A percentile compares a stretch with the other conserved stretches of the same genome.
phyloP scores from a whole-genome alignment of 2,329 filamentous ascomycete genomes.

The Thielaviopsis euricoi region DNA sequence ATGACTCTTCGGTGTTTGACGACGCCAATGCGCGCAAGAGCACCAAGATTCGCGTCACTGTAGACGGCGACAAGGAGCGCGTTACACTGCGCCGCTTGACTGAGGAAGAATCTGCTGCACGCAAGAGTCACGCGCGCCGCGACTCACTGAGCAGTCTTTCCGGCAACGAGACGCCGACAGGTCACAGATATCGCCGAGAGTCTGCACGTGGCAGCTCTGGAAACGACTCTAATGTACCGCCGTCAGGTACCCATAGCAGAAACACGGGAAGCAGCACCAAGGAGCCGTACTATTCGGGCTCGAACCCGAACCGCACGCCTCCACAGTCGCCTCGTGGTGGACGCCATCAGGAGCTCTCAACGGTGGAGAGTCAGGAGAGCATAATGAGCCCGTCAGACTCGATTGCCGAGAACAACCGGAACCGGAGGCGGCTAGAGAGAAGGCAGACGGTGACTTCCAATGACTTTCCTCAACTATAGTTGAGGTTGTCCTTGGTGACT shows the following conservation, averaged over 20 bases:
- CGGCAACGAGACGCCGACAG: conserved; percentile 34
- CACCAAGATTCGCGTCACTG: conserved; percentile 41
- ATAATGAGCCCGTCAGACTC: conserved; percentile 30
- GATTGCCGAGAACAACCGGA: conserved; percentile 33
- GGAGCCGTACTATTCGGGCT: conserved; percentile 45
- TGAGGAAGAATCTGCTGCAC: conserved; percentile 35
- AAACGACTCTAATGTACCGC: not conserved
- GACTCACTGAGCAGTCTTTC: conserved; percentile 41
- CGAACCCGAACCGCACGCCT: too few relatives aligned
- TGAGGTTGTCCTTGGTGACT: not conserved
- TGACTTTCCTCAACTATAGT: conserved; percentile 1
- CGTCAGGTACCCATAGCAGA: conserved; percentile 2
- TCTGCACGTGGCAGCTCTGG: conserved; percentile 15
- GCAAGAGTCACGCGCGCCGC: conserved; percentile 23
- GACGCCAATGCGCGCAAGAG: conserved; percentile 28
- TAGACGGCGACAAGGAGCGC: conserved; percentile 35
- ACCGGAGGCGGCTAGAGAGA: conserved; percentile 35
- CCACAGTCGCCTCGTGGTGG: conserved; percentile 21
- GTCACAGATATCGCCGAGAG: conserved; percentile 38
- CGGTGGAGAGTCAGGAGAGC: conserved; percentile 29
- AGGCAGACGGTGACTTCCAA: conserved; percentile 22
- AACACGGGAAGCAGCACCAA: conserved; percentile 30
- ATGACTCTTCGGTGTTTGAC: conserved; percentile 20
- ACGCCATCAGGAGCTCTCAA: conserved; percentile 26
- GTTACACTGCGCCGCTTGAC: conserved; percentile 45